Evolutionary conservation across 805 yeast genomes (phyloP).

Genomic region (Saccharomycopsis oosterbeekiorum): DNA sequence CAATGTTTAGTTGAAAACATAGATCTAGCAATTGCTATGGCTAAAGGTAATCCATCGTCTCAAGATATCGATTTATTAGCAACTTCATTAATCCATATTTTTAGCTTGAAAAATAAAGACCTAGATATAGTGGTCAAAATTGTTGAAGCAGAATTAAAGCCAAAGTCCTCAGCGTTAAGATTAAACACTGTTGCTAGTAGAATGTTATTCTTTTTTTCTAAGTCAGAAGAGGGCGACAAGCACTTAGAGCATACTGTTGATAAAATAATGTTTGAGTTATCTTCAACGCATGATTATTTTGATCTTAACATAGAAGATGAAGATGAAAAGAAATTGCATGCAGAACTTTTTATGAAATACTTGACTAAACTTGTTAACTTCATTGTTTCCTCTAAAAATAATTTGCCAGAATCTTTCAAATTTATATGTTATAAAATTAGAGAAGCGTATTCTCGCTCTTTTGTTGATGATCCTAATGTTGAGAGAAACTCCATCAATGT

Average conservation of each 20-base stretch:
- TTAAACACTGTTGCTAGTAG: conserved; percentile 78
- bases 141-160: conserved; percentile 18
- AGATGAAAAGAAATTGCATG: conserved; percentile 15
- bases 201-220: conserved; percentile 60
- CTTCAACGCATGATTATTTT: conserved; percentile 41
- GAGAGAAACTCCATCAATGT: conserved; percentile 54
- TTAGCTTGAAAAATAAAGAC: neutral
- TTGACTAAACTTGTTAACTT: conserved; percentile 45
- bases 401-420: conserved; percentile 63
- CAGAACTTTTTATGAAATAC: conserved; percentile 45
- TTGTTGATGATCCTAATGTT: neutral
- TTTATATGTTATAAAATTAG: conserved; percentile 60
- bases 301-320: conserved; percentile 31
- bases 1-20: conserved; percentile 24
- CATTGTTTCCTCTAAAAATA: conserved; percentile 39
- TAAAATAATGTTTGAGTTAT: conserved; percentile 48
- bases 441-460: conserved; percentile 31
- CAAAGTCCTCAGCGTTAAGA: conserved; percentile 43
- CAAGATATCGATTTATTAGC: conserved; percentile 11
- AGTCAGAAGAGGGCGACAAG: conserved; percentile 39
- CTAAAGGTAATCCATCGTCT: conserved; percentile 3
- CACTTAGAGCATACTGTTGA: conserved; percentile 45
- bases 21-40: conserved; percentile 35
- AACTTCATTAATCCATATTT: conserved; percentile 5
- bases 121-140: conserved; percentile 3